Evolutionary conservation across 2,329 filamentous ascomycete species (phyloP).

Genomic region (Sarocladium strictum): DNA sequence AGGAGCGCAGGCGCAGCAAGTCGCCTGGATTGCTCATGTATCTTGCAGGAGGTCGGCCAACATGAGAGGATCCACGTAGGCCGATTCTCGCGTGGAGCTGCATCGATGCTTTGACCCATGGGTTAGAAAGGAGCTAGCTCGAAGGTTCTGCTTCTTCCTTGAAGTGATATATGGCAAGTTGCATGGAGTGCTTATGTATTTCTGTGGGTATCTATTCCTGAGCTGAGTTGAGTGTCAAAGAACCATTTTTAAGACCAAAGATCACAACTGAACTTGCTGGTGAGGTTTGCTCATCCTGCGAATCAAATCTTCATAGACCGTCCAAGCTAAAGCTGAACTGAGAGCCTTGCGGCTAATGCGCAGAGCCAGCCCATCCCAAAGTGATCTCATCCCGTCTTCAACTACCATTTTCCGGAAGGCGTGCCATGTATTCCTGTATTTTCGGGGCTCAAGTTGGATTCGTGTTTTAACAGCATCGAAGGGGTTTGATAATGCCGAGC

Average conservation of each 20-base stretch:
- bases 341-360: constrained; percentile 87
- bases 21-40: constrained; percentile 53
- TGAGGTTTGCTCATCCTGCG: constrained; percentile 28
- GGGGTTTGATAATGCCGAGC: constrained; percentile 87
- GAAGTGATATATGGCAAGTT: neutral
- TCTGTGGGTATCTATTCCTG: constrained; percentile 8
- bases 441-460: constrained; percentile 79
- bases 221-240: constrained; percentile 12
- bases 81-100: no score
- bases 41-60: constrained; percentile 44
- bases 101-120: no score
- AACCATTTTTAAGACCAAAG: neutral
- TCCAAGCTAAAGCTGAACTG: constrained; percentile 95
- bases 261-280: neutral
- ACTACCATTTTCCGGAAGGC: constrained; percentile 71
- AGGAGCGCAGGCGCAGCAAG: constrained; percentile 50
- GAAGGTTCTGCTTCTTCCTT: neutral
- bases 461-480: constrained; percentile 96
- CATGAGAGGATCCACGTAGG: no score
- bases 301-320: constrained; percentile 90
- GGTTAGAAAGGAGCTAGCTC: no score
- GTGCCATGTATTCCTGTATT: constrained; percentile 77
- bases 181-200: constrained; percentile 4
- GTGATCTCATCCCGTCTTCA: constrained; percentile 72
- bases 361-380: constrained; percentile 81